Evolutionary conservation across 1,139 yeast genomes (phyloP).

Genomic region (Scheffersomyces parashehatae): DNA sequence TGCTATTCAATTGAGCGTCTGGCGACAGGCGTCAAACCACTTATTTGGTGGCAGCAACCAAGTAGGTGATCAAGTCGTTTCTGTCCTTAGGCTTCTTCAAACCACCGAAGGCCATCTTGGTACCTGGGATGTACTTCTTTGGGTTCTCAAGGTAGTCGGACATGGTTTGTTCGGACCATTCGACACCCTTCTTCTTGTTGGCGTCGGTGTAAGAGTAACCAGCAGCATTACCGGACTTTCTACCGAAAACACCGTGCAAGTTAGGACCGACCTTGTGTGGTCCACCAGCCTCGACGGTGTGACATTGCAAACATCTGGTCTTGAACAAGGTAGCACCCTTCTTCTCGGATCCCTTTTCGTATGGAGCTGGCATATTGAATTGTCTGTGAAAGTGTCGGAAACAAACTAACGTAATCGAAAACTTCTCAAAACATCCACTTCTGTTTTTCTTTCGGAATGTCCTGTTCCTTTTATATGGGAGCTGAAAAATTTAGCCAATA

Average conservation of each 20-base stretch:
- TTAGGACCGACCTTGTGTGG: conserved; percentile 99
- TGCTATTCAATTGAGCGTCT: no score
- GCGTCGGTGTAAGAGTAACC: conserved; percentile 98
- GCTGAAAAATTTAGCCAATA: conserved; percentile 5
- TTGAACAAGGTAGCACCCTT: conserved; percentile 98
- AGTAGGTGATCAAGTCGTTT: conserved; percentile 92
- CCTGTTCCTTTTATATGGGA: conserved; percentile 11
- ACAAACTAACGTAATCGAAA: background rate
- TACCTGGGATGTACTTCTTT: conserved; percentile 99
- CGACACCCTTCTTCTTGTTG: conserved; percentile 93
- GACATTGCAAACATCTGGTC: conserved; percentile 99
- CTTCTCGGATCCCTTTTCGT: conserved; percentile 80
- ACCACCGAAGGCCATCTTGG: conserved; percentile 99
- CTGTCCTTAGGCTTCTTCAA: conserved; percentile 99
- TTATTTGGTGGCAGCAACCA: conserved; percentile 75
- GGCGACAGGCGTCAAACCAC: background rate
- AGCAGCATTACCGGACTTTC: conserved; percentile 87
- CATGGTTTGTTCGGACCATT: conserved; percentile 86
- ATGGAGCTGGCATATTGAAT: conserved; percentile 59
- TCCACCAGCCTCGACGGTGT: conserved; percentile 94
- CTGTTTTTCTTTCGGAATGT: background rate
- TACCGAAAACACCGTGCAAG: conserved; percentile 91
- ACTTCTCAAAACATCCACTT: background rate
- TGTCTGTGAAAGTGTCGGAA: conserved; percentile 3
- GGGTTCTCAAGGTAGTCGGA: conserved; percentile 98